Evolutionary conservation across 1,139 yeast species (phyloP), one percentile per base, ranked within the genome.

Genomic region (Kurtzmaniella quercitrusa): DNA sequence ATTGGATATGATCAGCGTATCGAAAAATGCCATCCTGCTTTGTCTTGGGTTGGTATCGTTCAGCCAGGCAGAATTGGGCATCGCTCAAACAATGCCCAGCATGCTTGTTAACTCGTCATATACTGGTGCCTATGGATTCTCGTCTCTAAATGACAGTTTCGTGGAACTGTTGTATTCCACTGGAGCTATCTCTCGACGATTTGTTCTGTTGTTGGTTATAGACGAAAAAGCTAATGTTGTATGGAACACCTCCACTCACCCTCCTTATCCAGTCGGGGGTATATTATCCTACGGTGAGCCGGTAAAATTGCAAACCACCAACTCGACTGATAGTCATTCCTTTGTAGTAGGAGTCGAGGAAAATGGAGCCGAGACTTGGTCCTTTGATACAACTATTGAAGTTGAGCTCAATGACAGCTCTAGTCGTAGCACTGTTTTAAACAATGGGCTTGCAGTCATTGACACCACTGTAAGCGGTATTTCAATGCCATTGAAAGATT

Each of bases 381-480:
- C 3, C 52, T 55, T 23, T 47, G 51, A 29, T 36, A 62, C 70
- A n/a, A 49, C 54, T 3, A 71, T 73, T 45, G 56, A 59, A 39
- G 38, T 53, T 11, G 44, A 58, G 8, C 46, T 49, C n/a, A 50
- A 46, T 38, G 46, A 56, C 23, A 48, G 50, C 9, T 51, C 61
- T 21, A 66, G 81, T 57, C 55, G 12, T 27, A 27, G 5, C 12
- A 27, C 31, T 11, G 31, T 27, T 3, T 27, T 27, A 10, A 4
- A n/a, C 5, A 27, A 10, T 27, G 31, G 31, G 10, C 14, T 27
- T 27, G 31, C 31, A 27, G 31, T 33, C 4, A 65, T 82, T 23
- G 90, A 82, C 55, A 79, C 86, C 11, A 89, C 88, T 15, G 81
- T 88, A 1, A 82, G 88, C 0, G 76, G 84, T 2, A 60, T 82